Evolutionary conservation across 1,139 yeast species (phyloP).

Genomic region (Yamadazyma oceani): DNA sequence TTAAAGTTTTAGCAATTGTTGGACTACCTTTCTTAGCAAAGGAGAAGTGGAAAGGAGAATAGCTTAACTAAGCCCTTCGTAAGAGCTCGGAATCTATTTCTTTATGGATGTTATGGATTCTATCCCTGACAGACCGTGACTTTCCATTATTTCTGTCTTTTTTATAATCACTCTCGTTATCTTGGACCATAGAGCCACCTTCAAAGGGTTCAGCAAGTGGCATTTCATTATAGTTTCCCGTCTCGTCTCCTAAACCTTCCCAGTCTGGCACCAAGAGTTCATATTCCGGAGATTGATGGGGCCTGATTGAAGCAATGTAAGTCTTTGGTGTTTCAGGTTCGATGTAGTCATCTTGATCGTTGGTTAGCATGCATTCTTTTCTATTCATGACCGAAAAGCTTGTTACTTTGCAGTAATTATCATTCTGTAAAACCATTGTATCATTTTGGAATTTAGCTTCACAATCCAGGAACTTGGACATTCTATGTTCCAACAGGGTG

Average conservation of each 20-base stretch:
- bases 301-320: constrained; percentile 19
- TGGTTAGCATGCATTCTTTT: constrained; percentile 25
- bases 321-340: constrained; percentile 19
- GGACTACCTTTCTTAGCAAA: too few relatives aligned
- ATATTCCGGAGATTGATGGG: constrained; percentile 19
- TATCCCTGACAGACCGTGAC: constrained; percentile 3
- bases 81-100: constrained; percentile 1
- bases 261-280: constrained; percentile 4
- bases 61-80: too few relatives aligned
- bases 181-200: not conserved
- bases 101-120: constrained; percentile 4
- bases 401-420: constrained; percentile 23
- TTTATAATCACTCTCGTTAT: not conserved
- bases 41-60: too few relatives aligned
- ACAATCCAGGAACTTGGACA: constrained; percentile 12
- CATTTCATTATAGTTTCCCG: not conserved
- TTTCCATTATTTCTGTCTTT: not conserved
- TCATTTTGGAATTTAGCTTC: constrained; percentile 2
- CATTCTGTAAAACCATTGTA: constrained; percentile 12
- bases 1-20: too few relatives aligned
- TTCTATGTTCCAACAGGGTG: constrained; percentile 14
- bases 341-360: constrained; percentile 25
- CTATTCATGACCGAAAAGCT: constrained; percentile 25
- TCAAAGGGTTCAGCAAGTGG: not conserved
- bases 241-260: constrained; percentile 1